These are phyloP conservation scores for Trichoderma sp. DNA, from an alignment of 2,329 filamentous ascomycete genomes.

Conservation along the genomic window DNA sequence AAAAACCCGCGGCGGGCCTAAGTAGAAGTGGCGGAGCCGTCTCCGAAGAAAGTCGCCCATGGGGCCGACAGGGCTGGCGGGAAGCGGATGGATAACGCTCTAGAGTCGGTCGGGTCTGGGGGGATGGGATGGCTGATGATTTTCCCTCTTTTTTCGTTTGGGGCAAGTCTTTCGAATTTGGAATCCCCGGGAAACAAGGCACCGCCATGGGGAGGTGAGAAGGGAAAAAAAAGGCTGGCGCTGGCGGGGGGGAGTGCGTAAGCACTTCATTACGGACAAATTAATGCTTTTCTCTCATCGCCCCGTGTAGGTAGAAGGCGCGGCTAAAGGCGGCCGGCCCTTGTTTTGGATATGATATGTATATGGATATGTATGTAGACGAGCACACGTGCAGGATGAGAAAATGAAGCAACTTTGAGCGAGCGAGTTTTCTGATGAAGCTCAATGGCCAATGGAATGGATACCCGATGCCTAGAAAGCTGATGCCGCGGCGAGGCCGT, in stretches of 20 bases:
- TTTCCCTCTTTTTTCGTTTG: background rate
- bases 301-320: conserved; percentile 6
- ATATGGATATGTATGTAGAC: background rate
- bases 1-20: background rate
- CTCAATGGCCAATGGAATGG: background rate
- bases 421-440: background rate
- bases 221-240: background rate
- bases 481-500: background rate
- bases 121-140: background rate
- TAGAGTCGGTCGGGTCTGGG: background rate
- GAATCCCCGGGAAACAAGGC: background rate
- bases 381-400: background rate
- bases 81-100: background rate
- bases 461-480: background rate
- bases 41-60: background rate
- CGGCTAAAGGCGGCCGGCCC: background rate
- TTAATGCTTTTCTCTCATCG: background rate
- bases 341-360: background rate
- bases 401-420: background rate
- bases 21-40: background rate
- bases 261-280: conserved; percentile 8
- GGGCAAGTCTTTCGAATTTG: background rate
- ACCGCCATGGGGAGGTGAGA: background rate
- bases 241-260: background rate
- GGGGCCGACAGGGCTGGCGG: conserved; percentile 10